Evolutionary conservation across 176 grass and related monocot species (phyloP).

Genomic region (Leersia perrieri): DNA sequence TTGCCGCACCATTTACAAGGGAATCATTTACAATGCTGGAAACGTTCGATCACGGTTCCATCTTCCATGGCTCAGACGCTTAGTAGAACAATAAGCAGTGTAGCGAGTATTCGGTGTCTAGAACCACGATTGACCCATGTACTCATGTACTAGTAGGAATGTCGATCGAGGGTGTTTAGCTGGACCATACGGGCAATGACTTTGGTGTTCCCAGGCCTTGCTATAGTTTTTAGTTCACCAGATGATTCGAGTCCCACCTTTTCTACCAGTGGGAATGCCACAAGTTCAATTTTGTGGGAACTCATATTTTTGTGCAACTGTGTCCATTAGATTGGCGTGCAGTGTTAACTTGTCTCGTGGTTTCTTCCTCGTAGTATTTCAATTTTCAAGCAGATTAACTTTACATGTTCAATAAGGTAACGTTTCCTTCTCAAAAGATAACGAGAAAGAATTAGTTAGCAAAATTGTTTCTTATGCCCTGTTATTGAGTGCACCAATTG

Average conservation of each 20-base stretch:
- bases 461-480: not conserved
- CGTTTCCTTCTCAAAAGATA: not conserved
- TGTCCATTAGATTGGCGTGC: not conserved
- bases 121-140: not conserved
- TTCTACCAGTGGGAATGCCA: not conserved
- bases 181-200: not conserved
- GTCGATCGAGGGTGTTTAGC: not conserved
- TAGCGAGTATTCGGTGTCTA: not conserved
- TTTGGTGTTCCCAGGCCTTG: not conserved
- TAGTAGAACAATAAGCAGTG: not conserved
- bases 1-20: slow-evolving; percentile 1
- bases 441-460: not conserved
- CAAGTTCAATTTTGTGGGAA: not conserved
- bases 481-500: not conserved
- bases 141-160: not conserved
- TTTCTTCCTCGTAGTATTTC: not conserved
- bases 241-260: not conserved
- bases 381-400: not conserved
- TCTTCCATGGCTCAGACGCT: slow-evolving; percentile 21
- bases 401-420: not conserved
- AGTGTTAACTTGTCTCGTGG: not conserved
- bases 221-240: not conserved
- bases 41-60: not conserved
- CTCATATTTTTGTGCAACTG: not conserved
- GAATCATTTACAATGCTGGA: not conserved